These are phyloP conservation scores for Coleophoma cylindrospora DNA, from an alignment of 2,329 filamentous ascomycete species.

Conservation along the genomic window DNA sequence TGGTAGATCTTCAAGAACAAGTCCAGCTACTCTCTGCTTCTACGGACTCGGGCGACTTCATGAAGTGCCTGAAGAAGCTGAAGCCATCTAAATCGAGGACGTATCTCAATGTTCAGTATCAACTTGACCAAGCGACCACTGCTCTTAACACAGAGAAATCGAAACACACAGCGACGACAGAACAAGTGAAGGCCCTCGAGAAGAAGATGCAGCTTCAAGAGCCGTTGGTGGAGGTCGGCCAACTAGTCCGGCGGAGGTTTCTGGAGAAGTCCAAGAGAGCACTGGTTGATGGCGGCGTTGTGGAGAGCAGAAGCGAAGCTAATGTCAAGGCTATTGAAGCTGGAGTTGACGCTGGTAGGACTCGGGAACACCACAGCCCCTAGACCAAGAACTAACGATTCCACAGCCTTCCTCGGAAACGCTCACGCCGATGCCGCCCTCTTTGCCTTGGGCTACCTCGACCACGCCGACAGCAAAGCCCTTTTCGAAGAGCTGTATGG, in stretches of 20 bases:
- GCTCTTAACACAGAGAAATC: neutral
- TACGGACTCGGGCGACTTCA: neutral
- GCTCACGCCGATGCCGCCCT: neutral
- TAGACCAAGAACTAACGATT: neutral
- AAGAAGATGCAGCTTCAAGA: slow-evolving; percentile 1
- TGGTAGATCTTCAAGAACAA: neutral
- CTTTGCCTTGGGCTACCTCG: neutral
- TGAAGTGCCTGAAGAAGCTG: neutral
- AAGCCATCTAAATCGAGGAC: neutral
- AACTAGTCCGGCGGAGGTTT: neutral
- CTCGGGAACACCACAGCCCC: no score
- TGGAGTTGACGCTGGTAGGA: neutral
- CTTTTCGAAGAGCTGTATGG: neutral
- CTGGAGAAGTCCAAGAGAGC: neutral
- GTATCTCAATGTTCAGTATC: neutral
- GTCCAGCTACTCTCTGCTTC: neutral
- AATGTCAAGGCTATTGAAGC: neutral
- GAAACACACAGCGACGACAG: neutral
- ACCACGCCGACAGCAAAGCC: neutral
- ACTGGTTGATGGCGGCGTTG: neutral
- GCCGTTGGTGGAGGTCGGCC: neutral
- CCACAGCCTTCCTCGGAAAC: neutral
- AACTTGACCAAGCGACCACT: neutral
- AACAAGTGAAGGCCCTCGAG: neutral
- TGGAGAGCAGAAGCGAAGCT: neutral